Base-by-base conservation (phyloP, 768 basidiomycete species). In the Suillus clintonianus region DNA sequence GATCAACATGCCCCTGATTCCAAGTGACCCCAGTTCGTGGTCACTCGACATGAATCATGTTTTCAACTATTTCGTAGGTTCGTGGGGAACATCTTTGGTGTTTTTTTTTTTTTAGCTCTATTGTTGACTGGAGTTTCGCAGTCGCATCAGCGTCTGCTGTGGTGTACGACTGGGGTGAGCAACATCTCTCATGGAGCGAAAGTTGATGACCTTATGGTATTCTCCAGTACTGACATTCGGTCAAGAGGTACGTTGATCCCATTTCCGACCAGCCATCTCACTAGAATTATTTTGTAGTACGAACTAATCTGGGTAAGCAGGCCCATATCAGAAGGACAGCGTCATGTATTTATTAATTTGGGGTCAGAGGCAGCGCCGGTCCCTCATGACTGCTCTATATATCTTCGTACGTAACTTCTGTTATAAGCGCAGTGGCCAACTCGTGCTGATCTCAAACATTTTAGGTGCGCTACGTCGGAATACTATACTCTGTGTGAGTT, bases 351-450 rank as follows among this genome's bases (percentile, higher is more conserved):
- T n/a, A 51, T 4, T 30, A 34, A n/a, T 34, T 34, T 11, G 19
- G 32, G 32, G 32, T 19, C 32, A 53, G 51, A 53, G 19, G 19
- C 51, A 53, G 4, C 51, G 32, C 11, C 19, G 11, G 11, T 53
- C 51, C n/a, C 3, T 53, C 51, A 53, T 53, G 51, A 53, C 51
- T 53, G 30, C 30, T 53, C 51, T 53, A 34, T 53, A 53, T 53
- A 34, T 53, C 3, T 13, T 13, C 32, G 51, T 53, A 7, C 30
- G 51, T 34, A 34, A 19, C 11, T 53, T 32, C 17, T 13, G 3
- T n/a, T 34, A 19, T 53, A 2, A 32, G 19, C 30, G 30, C 17
- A 32, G 24, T 34, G 19, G 11, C 32, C 32, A 53, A n/a, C 9
- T 19, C 19, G 19, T 32, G 3, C 11, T 53, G 11, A 53, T 19